A percentile compares a stretch with the other conserved stretches of the same genome.
Conservation (phyloP, 2,329 filamentous ascomycete genomes). For the Hypoxylon sp. region DNA sequence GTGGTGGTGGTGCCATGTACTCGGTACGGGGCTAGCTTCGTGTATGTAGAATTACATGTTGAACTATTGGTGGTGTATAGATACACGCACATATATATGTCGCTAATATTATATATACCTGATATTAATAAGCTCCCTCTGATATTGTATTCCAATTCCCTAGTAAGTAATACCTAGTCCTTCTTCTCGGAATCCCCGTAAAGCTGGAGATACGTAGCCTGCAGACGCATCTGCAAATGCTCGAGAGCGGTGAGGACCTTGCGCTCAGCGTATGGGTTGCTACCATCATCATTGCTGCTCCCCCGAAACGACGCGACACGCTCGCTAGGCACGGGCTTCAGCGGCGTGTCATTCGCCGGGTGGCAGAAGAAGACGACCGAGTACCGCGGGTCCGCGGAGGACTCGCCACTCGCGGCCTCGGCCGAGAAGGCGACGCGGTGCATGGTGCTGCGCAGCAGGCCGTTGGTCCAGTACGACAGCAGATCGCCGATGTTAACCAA, state of each 20-base stretch:
- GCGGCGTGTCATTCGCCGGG: constrained; percentile 60
- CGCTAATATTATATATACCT: too few species aligned
- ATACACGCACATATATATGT: too few species aligned
- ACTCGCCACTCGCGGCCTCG: constrained; percentile 55
- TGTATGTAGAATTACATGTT: too few species aligned
- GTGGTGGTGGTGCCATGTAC: too few species aligned
- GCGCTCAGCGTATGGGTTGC: constrained; percentile 60
- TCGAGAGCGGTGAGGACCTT: constrained; percentile 70
- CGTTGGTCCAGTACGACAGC: constrained; percentile 88
- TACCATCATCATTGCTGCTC: constrained; percentile 35
- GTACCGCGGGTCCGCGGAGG: constrained; percentile 63
- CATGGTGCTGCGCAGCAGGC: constrained; percentile 84
- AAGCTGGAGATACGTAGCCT: constrained; percentile 64
- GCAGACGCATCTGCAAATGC: constrained; percentile 68
- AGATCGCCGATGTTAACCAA: constrained; percentile 79
- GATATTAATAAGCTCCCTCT: too few species aligned
- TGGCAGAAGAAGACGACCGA: constrained; percentile 76
- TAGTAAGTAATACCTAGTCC: constrained; percentile 2
- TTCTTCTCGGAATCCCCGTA: constrained; percentile 54
- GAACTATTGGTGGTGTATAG: too few species aligned
- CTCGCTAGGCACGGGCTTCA: constrained; percentile 69
- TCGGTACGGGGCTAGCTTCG: too few species aligned
- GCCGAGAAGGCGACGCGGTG: constrained; percentile 82
- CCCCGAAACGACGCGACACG: constrained; percentile 50
- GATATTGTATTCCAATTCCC: too few species aligned